Evolutionary conservation across 768 basidiomycete species (phyloP).

Genomic region (Tylopilus rubrobrunneus): DNA sequence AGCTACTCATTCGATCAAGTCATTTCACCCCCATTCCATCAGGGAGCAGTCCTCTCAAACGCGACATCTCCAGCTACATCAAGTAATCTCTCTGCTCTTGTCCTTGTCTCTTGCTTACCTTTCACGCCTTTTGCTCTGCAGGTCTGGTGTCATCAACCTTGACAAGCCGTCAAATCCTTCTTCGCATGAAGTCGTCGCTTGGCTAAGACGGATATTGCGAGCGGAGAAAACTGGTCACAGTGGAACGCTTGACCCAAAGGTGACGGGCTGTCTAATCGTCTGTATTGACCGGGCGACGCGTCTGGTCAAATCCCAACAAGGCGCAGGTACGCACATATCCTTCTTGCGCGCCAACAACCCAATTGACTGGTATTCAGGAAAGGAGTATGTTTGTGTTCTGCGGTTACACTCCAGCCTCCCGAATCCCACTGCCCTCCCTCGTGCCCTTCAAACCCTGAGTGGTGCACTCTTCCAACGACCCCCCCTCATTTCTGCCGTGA

Average conservation of each 20-base stretch:
- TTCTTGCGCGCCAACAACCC: neutral
- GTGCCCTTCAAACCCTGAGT: constrained; percentile 93
- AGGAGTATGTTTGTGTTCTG: constrained; percentile 97
- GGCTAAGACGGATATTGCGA: constrained; percentile 94
- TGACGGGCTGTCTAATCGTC: constrained; percentile 97
- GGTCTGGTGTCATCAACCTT: constrained; percentile 97
- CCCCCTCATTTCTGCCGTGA: constrained; percentile 97
- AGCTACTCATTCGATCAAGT: constrained; percentile 86
- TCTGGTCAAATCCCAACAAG: constrained; percentile 97
- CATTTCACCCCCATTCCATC: constrained; percentile 98
- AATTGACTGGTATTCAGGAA: constrained; percentile 48
- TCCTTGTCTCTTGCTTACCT: neutral
- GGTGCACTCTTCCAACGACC: constrained; percentile 99
- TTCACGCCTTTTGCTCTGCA: constrained; percentile 29
- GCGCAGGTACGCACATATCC: constrained; percentile 66
- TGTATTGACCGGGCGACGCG: constrained; percentile 99
- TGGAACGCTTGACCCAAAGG: constrained; percentile 97
- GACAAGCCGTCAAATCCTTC: constrained; percentile 99
- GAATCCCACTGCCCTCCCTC: constrained; percentile 80
- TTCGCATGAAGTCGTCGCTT: constrained; percentile 98
- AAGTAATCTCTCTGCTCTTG: constrained; percentile 48
- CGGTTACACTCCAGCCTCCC: constrained; percentile 83
- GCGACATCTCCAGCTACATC: constrained; percentile 88
- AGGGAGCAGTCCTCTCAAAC: constrained; percentile 91
- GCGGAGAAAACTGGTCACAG: constrained; percentile 99